Evolutionary conservation across 106 monocot species (phyloP), one percentile per base, ranked within the genome.

Genomic region (Dendrobium chrysotoxum): DNA sequence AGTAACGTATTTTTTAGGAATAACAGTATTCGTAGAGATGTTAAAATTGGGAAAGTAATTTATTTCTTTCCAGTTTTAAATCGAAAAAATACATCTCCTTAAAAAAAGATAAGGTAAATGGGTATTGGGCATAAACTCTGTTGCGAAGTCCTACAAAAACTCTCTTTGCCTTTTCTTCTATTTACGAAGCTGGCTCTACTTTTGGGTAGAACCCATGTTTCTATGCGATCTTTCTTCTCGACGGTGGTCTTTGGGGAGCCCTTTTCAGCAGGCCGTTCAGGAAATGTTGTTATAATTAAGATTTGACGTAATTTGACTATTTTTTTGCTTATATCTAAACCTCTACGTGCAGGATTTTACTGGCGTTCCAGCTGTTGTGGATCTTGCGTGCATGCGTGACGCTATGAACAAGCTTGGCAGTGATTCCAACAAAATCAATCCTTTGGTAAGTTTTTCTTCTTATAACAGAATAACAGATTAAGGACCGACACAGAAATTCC

Each of bases 311-410:
- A 54, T 20, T 11, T 54, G 54, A 61, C 23, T n/a, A 61, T 23
- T 61, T 0, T 5, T 61, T 61, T 23, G 23, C n/a, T 61, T 61
- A n/a, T 35, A 42, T 40, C 35, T 50, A 41, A 0, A 30, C 54
- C 53, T 70, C 23, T 76, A 9, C 47, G 17, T 45, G 38, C 79
- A 95, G 95, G 95, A 95, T 88, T 95, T 95, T 61, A 95, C 95
- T 72, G 95, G 95, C 84, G 95, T 95, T 57, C 95, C 95, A 26
- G 95, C 92, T 67, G 92, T 95, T 79, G 95, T 95, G 55, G 95
- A 95, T 80, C 91, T 95, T 44, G 93, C 95, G 3, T 89, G 93
- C 82, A 95, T 95, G 95, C 79, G 95, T 20, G 95, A 95, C 86
- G 95, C 95, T 28, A 93, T 95, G 91, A 91, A 89, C 76, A 93